Evolutionary conservation across 2,329 filamentous ascomycete species (phyloP), one percentile per base, ranked within the genome.

Genomic region (Torrubiella hemipterigena): DNA sequence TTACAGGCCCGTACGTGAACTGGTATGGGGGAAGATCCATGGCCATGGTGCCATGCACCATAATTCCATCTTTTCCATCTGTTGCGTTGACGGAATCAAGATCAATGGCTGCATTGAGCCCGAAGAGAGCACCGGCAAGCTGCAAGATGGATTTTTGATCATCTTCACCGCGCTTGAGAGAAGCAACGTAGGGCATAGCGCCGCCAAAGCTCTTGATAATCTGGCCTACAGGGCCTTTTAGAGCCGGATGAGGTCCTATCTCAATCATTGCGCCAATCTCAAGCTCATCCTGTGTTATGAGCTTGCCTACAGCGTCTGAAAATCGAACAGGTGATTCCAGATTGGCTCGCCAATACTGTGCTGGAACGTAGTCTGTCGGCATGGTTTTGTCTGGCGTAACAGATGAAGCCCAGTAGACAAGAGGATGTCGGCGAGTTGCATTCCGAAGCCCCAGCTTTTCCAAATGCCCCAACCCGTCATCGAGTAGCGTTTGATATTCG

Each of bases 331-430:
- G 34, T 7, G 30, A 32, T 16, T 36, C 30, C 9, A 36, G 28
- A 20, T 34, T 27, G 20, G 30, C 9, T 16, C 30, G 30, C 30
- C 32, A 33, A 27, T 36, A 17, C 8, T 8, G 8, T 8, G 20
- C 8, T n/a, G 20, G 8, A 22, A 22, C 8, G n/a, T 22, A 8
- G 8, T 8, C 8, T 8, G n/a, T n/a, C 20, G 46, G 34, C 48
- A 48, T 22, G 38, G 22, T 27, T 42, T 34, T 17, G 13, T 13
- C 16, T 6, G 31, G 31, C n/a, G 23, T 20, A 5, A 32, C 31
- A 13, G 31, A 32, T 9, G 31, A 32, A 14, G 21, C n/a, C 23
- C 23, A 32, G 6, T 22, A 17, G 12, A 28, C 17, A 19, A 7
- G 12, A n/a, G 10, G 25, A 39, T 37, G n/a, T n/a, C 22, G 22